Evolutionary conservation across 306 rosid species (phyloP), one percentile per base, ranked within the genome.

Genomic region (Datisca glomerata): DNA sequence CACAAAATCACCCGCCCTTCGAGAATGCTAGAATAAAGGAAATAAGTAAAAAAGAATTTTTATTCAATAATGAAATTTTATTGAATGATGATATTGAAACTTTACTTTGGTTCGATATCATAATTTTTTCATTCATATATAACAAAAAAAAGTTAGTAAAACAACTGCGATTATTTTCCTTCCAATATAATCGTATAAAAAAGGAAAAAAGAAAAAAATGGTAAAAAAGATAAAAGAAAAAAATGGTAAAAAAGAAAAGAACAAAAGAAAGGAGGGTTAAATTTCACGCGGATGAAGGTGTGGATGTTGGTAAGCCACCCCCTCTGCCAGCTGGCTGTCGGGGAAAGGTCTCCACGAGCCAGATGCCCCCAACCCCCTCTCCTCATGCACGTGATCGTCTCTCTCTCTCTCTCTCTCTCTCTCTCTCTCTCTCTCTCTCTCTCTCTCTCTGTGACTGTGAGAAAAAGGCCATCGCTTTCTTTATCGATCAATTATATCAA

Each of bases 251-350:
- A 22, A 10, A 15, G 3, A 4, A 35, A 24, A 20, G 23, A 19
- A 12, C 27, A 14, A 12, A 32, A 10, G 45, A 33, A 44, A 46
- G 60, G 40, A 51, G 44, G 29, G 37, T 12, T 28, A 28, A 28
- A 72, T 32, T 64, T 72, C 84, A 77, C 78, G 98, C 85, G 86
- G 78, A 59, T 42, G 74, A 89, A 61, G 86, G 67, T 74, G 98
- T 74, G 91, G 95, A 80, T 77, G 86, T 77, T 79, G 80, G 94
- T 71, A 75, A 84, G 91, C 95, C 79, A 84, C 73, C 93, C 60
- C 70, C 53, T 62, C 39, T 65, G 95, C 95, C 76, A 89, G 98
- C 95, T 89, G 98, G 93, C 84, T 84, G 80, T 80, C 84, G 79
- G 91, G 68, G 91, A 73, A 78, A 77, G 81, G 85, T 66, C 79